Base-by-base conservation (phyloP, 306 rosid genomes). In the Sechiopsis laciniata region DNA sequence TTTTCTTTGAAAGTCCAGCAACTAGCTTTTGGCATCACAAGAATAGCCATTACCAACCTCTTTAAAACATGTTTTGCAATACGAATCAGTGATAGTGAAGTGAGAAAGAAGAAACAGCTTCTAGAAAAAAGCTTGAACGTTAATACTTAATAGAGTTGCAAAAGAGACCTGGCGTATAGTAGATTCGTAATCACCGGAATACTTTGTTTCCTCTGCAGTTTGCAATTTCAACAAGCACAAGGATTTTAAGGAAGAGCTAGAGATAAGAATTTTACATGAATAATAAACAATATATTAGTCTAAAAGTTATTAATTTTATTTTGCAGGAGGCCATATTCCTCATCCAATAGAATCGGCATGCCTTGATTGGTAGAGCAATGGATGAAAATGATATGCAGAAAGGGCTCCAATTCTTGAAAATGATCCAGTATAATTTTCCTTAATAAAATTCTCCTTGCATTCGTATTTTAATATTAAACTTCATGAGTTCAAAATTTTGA, bases 341-440 rank as follows among this genome's bases (percentile, higher is more conserved):
- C 78, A 89, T 95, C 82, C 99, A 95, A 80, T 87, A 96, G 83
- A 95, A 95, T 72, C 91, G 99, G 7, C 97, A 91, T 88, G 97
- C 96, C 85, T 83, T 95, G 78, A 91, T 95, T 69, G 99, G 99
- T 74, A 84, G 99, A 86, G 99, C 97, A 45, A 95, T 95, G 89
- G 99, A 95, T 78, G 90, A 95, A 82, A 82, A 95, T 48, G 97
- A 95, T 83, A 83, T 90, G 88, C 82, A 91, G 85, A 95, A 91
- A 90, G 92, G 89, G 73, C 96, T 95, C 64, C 86, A 82, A 20
- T 89, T 95, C 79, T 80, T 91, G 81, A 86, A 89, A 95, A 87
- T 57, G 99, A 95, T 62, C 96, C 90, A 88, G 99, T 95, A 91
- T 74, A 54, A 61, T 40, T 53, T 40, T 75, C 57, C 45, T 55